Percentiles rank a stretch among this genome's conserved stretches.
Conservation (phyloP, 805 yeast species). For the Torulaspora franciscae region DNA sequence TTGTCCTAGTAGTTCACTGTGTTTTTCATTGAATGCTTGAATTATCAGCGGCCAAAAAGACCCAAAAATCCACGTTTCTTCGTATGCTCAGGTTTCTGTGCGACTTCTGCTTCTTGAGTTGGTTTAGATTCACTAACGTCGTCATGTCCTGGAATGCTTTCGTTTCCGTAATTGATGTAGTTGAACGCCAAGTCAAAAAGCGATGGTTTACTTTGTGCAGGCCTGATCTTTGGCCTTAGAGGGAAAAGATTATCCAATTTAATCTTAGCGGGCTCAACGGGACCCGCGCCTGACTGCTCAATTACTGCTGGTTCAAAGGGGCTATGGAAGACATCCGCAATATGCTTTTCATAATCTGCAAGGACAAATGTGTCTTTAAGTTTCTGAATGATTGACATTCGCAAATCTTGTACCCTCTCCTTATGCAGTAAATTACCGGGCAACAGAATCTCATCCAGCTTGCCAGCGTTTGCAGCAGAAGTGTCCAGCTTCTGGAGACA, state of each 20-base stretch:
- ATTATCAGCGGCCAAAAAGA: conserved; percentile 49
- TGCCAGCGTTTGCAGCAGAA: conserved; percentile 8
- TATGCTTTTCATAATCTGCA: conserved; percentile 35
- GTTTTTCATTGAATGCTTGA: neutral
- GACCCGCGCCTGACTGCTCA: conserved; percentile 35
- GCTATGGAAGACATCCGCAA: conserved; percentile 8
- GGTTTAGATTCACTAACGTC: neutral
- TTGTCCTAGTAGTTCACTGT: neutral
- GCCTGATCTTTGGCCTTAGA: conserved; percentile 42
- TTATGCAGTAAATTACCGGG: conserved; percentile 23
- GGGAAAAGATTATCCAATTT: conserved; percentile 29
- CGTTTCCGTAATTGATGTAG: conserved; percentile 52
- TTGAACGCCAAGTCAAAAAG: conserved; percentile 87
- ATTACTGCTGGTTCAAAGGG: conserved; percentile 34
- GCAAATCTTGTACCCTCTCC: conserved; percentile 48
- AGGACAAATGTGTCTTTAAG: conserved; percentile 33
- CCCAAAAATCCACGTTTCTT: conserved; percentile 71
- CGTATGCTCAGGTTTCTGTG: conserved; percentile 29
- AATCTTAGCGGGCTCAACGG: conserved; percentile 22
- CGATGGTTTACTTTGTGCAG: conserved; percentile 80
- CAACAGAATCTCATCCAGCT: conserved; percentile 13
- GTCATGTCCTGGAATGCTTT: conserved; percentile 14
- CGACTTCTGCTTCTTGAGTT: conserved; percentile 18
- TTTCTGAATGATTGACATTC: conserved; percentile 39
- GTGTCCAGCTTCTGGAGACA: conserved; percentile 20